Conservation (phyloP, 2,329 filamentous ascomycete genomes). For the Cordyceps javanica region DNA sequence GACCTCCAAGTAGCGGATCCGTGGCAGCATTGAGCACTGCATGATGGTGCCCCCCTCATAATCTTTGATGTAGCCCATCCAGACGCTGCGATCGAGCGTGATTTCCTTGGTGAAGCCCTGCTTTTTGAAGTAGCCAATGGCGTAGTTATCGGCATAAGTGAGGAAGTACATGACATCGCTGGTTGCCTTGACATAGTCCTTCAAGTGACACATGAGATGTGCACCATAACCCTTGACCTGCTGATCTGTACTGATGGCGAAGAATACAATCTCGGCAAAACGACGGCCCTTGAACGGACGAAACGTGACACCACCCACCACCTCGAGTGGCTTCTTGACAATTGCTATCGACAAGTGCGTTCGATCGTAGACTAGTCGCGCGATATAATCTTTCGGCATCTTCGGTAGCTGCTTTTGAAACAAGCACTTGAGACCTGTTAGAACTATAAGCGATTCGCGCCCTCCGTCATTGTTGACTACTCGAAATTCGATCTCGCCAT, state of each 20-base stretch:
- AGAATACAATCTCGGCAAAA: constrained; percentile 98
- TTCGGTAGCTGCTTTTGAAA: constrained; percentile 98
- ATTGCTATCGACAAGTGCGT: constrained; percentile 96
- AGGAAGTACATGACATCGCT: constrained; percentile 98
- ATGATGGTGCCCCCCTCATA: constrained; percentile 99
- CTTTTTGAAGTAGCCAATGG: constrained; percentile 98
- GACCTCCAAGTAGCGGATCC: constrained; percentile 87
- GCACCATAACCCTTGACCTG: constrained; percentile 98
- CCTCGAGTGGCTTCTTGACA: constrained; percentile 90
- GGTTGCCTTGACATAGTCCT: constrained; percentile 96
- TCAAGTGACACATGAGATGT: constrained; percentile 95
- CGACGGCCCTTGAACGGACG: constrained; percentile 84
- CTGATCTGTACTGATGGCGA: constrained; percentile 93
- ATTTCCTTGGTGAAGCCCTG: constrained; percentile 99
- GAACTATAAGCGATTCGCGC: constrained; percentile 83
- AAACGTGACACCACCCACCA: constrained; percentile 96
- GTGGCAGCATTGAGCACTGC: constrained; percentile 97
- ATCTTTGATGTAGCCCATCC: constrained; percentile 99
- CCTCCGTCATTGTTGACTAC: constrained; percentile 96
- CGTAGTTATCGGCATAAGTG: constrained; percentile 98
- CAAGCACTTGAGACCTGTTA: constrained; percentile 93
- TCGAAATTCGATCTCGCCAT: constrained; percentile 91
- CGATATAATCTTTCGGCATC: constrained; percentile 99
- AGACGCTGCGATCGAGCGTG: constrained; percentile 78
- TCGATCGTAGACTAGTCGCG: constrained; percentile 91